Base-by-base conservation (phyloP, 2,329 filamentous ascomycete genomes). In the Hypomyces perniciosus region DNA sequence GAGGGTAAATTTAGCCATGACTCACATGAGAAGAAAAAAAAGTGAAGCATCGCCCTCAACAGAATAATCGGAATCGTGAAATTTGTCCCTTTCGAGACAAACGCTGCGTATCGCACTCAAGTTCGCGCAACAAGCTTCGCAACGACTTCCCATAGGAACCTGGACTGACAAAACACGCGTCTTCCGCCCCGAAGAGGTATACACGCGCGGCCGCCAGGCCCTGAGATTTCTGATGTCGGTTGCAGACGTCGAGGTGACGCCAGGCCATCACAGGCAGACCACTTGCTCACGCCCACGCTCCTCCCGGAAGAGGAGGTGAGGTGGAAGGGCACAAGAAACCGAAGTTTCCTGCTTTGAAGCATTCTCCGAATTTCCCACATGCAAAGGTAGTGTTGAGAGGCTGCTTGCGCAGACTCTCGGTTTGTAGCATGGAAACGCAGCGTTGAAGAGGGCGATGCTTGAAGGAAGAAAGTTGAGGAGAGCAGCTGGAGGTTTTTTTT, bases 351-450 rank as follows among this genome's bases (percentile, higher is more conserved):
- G 51, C 33, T 46, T 59, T 67, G 90, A 88, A 91, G 87, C 91
- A 84, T 93, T 87, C 89, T 93, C 89, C 88, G 88, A 93, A 92
- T 93, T 93, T 93, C 88, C 90, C 88, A 91, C 90, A 90, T 91
- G 89, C 88, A 74, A 58, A 50, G 48, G 46, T 26, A 8, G 6
- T 43, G 31, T 26, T 46, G 56, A 62, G 57, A 64, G 48, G 51
- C 46, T 30, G 50, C 47, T 53, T 42, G 29, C 43, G 39, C 42
- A 34, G 50, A 57, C 61, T 76, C 76, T 88, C 79, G 75, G 80
- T 82, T 81, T 88, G 86, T 85, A 86, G 88, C 88, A 91, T 90
- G 89, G 88, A 91, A 91, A 91, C 86, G 86, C 87, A 87, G 88
- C 88, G 80, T 88, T 91, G 85, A 83, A 79, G 81, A 86, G 86